Base-by-base conservation (phyloP, 257 asterid genomes). In the Handroanthus guayacan region DNA sequence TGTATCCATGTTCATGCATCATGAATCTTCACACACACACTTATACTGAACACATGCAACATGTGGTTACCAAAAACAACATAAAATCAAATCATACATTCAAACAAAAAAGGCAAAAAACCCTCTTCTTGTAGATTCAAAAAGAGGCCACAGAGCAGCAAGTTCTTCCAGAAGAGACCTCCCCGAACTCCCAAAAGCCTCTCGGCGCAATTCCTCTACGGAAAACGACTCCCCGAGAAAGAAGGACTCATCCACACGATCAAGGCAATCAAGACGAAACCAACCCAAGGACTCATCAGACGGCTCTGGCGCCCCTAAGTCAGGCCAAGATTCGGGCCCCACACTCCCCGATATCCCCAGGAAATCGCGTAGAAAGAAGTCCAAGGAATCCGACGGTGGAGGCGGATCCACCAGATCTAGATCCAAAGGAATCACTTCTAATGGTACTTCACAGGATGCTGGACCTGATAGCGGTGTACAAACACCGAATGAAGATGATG, bases 361-460 rank as follows among this genome's bases (percentile, higher is more conserved):
- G 70, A 85, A 78, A 74, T 17, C 92, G 5, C 79, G 89, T 6
- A 65, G 86, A 64, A 89, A 84, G 89, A 87, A 89, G 83, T 81
- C 94, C 1, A 86, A 85, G 73, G 85, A 87, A 38, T 44, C 71
- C n/a, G 70, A 20, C 10, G 48, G 31, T 4, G 78, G 69, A 44
- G 80, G 45, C 5, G 69, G 76, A n/a, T 57, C 88, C 0, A 38
- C 86, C 6, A 80, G 81, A 52, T 61, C 87, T 5, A 80, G 72
- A 64, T 69, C 81, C 58, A 82, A 72, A 74, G 71, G 63, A 17
- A 31, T 74, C 48, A 18, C 81, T 41, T 64, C 83, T 2, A 65
- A 75, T 20, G 71, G 79, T 5, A 64, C 75, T 1, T 41, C 45
- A 14, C 74, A 67, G 54, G 84, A 84, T 14, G 50, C 75, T 44